Conservation (phyloP, 2,329 filamentous ascomycete genomes). For the Aspergillus tamarii region DNA sequence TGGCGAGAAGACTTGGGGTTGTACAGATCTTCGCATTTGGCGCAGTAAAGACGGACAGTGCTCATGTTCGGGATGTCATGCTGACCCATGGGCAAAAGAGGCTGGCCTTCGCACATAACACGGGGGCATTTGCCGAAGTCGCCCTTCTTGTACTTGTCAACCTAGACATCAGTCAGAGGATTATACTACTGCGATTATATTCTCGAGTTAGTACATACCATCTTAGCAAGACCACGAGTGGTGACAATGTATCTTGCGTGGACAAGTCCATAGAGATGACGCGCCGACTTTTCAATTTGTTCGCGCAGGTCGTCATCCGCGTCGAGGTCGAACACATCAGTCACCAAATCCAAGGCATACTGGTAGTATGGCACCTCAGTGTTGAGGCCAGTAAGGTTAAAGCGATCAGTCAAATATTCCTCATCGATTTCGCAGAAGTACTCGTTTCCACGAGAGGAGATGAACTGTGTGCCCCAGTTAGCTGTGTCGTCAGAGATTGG, state of each 20-base stretch:
- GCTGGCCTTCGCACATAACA: slow-evolving; percentile 91
- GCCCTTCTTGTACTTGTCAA: slow-evolving; percentile 98
- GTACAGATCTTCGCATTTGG: slow-evolving; percentile 96
- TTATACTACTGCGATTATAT: too few relatives aligned
- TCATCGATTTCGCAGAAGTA: slow-evolving; percentile 99
- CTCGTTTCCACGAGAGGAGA: slow-evolving; percentile 95
- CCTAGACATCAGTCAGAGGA: slow-evolving; percentile 54
- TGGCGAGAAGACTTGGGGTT: slow-evolving; percentile 98
- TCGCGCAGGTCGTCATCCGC: slow-evolving; percentile 98
- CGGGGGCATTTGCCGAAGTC: slow-evolving; percentile 98
- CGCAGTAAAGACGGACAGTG: slow-evolving; percentile 95
- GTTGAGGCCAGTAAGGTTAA: slow-evolving; percentile 96
- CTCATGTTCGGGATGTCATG: slow-evolving; percentile 86
- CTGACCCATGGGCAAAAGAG: slow-evolving; percentile 91
- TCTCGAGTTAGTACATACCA: slow-evolving; percentile 63
- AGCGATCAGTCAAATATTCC: slow-evolving; percentile 95
- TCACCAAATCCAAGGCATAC: slow-evolving; percentile 95
- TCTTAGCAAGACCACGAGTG: slow-evolving; percentile 89
- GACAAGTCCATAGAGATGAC: slow-evolving; percentile 93
- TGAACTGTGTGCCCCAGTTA: slow-evolving; percentile 68
- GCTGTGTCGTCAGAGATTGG: neutral
- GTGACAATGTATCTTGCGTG: slow-evolving; percentile 97
- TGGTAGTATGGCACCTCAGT: slow-evolving; percentile 99
- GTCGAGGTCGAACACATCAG: slow-evolving; percentile 97
- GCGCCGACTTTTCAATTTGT: slow-evolving; percentile 94